Evolutionary conservation across 176 grass and related monocot species (phyloP), one percentile per base, ranked within the genome.

Genomic region (Oryza glaberrima): DNA sequence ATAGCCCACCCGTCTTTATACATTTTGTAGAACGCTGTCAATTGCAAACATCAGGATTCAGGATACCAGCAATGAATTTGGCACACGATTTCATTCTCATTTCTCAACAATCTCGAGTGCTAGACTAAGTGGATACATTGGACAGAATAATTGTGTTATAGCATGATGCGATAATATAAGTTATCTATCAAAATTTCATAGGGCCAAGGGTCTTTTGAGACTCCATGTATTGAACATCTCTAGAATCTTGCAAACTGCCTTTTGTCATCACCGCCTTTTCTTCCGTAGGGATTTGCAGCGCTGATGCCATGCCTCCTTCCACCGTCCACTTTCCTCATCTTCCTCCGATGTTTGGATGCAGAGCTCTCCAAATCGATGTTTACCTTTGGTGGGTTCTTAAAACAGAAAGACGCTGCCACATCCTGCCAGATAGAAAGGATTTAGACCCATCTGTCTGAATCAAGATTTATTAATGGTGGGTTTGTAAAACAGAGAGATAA

Each of bases 331-430:
- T 88, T 89, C 51, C 87, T 90, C 70, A 76, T 94, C 69, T 90
- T 96, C 81, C 90, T 98, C 75, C 93, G 61, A 79, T 90, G 91
- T 77, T 95, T 98, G 0, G 96, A 88, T 20, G 96, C 91, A 4
- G 90, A 87, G 83, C 96, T 98, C 44, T 98, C 96, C 81, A 95
- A 72, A 52, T 85, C 96, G 4, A 98, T 77, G 66, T 90, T 92
- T 38, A 98, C 91, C 80, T 95, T 98, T 7, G 96, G 96, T 51
- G 93, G 93, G 60, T 82, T 94, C 44, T 10, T 87, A 80, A 95
- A 95, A 73, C 96, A 95, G 81, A 98, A 90, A 20, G 96, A 95
- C 12, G 96, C 77, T 6, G 96, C 96, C 23, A 98, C 87, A 48
- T 95, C 88, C 96, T 98, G 87, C 76, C 25, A 81, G 67, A 76